phyloP scores from a whole-genome alignment of 305 asterid genomes.

The Vinca major region DNA sequence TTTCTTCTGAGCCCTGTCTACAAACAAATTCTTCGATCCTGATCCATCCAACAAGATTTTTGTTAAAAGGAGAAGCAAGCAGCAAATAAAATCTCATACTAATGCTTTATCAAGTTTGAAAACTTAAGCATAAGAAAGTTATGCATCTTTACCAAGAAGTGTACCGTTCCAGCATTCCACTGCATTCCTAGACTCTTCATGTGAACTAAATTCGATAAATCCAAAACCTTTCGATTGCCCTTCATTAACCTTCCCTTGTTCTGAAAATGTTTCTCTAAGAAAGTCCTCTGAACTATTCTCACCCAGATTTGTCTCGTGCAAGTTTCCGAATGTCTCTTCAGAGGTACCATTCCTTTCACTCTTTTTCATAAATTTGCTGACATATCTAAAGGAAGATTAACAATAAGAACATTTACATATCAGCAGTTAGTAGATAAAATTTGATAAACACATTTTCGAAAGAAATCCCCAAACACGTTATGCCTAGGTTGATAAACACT shows the following conservation, averaged over 20 bases:
- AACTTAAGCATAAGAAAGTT: background rate
- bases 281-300: conserved; percentile 24
- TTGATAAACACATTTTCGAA: background rate
- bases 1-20: conserved; percentile 28
- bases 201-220: conserved; percentile 32
- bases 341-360: conserved; percentile 21
- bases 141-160: conserved; percentile 23
- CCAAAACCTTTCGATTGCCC: conserved; percentile 41
- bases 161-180: conserved; percentile 29
- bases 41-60: conserved; percentile 3
- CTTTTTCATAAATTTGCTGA: conserved; percentile 34
- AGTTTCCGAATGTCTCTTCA: conserved; percentile 23
- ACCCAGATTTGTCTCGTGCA: conserved; percentile 37
- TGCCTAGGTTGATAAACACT: background rate
- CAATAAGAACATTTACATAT: background rate
- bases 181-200: conserved; percentile 37
- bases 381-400: conserved; percentile 30
- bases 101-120: background rate
- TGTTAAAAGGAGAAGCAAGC: background rate
- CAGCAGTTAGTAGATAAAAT: background rate
- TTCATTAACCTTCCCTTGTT: conserved; percentile 29
- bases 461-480: background rate
- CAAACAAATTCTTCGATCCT: conserved; percentile 34
- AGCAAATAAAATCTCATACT: background rate
- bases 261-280: conserved; percentile 31